phyloP scores from a whole-genome alignment of 495 filamentous ascomycete genomes.

The Podospora fimiseda region DNA sequence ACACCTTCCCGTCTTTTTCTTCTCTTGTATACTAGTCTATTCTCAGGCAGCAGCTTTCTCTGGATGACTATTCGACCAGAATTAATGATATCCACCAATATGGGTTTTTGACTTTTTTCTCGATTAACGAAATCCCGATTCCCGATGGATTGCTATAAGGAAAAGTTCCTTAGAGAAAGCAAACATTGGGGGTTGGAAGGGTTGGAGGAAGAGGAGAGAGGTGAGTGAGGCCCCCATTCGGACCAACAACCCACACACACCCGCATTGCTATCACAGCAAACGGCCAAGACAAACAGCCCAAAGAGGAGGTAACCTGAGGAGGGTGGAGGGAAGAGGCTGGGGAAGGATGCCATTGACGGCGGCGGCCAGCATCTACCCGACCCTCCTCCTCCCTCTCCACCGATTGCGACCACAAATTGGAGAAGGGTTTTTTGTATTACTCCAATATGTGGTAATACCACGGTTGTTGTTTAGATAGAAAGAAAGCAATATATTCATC shows the following conservation, averaged over 20 bases:
- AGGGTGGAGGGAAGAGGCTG: not conserved
- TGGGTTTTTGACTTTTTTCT: too few species aligned
- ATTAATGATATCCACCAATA: not conserved
- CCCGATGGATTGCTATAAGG: conserved; percentile 4
- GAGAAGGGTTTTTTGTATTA: not conserved
- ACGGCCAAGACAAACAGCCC: not conserved
- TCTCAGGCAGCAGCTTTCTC: conserved; percentile 23
- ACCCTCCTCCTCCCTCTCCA: not conserved
- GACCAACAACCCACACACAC: not conserved
- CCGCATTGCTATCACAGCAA: not conserved
- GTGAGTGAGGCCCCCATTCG: too few species aligned
- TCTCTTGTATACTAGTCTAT: too few species aligned
- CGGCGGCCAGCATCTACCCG: not conserved
- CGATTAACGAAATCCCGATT: too few species aligned
- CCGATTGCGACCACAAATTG: not conserved
- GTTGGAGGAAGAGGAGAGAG: too few species aligned
- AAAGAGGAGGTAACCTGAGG: not conserved
- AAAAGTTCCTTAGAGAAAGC: too few species aligned
- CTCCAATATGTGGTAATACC: not conserved
- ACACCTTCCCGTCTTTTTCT: not conserved
- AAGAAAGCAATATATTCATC: not conserved
- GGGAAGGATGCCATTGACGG: not conserved
- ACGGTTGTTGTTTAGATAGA: not conserved
- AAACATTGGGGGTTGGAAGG: too few species aligned
- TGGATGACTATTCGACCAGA: conserved; percentile 15